These are phyloP conservation scores for Rubroshorea leprosula DNA, from an alignment of 345 rosid genomes.

Conservation along the genomic window DNA sequence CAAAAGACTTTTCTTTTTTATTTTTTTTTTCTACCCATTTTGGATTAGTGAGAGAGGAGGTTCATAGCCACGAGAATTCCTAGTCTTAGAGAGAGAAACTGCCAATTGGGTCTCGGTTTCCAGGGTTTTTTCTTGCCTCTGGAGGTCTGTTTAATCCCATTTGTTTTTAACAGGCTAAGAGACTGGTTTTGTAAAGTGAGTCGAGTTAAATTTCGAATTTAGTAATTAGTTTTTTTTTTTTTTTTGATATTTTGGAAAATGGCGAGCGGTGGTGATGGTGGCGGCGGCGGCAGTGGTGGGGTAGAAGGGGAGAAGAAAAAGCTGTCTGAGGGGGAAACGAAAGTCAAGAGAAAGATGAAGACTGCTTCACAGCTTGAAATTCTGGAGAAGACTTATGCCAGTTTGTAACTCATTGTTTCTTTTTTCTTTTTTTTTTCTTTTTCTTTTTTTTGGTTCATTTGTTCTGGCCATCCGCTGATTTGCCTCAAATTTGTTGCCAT, in stretches of 20 bases:
- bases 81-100: constrained; percentile 9
- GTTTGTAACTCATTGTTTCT: constrained; percentile 40
- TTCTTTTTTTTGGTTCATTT: too few relatives aligned
- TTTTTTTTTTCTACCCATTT: neutral
- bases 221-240: constrained; percentile 13
- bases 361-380: constrained; percentile 87
- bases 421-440: too few relatives aligned
- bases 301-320: constrained; percentile 55
- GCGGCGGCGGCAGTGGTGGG: constrained; percentile 9
- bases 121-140: constrained; percentile 9
- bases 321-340: constrained; percentile 50
- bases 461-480: too few relatives aligned
- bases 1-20: neutral
- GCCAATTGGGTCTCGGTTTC: neutral
- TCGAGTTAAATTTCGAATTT: constrained; percentile 17
- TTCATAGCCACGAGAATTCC: neutral
- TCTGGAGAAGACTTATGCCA: constrained; percentile 73
- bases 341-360: constrained; percentile 86
- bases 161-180: too few relatives aligned
- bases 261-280: constrained; percentile 24
- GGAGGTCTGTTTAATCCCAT: constrained; percentile 17
- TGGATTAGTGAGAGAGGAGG: neutral
- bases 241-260: constrained; percentile 19
- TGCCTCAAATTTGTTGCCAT: constrained; percentile 1
- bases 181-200: constrained; percentile 1